Percentiles rank a stretch among this genome's conserved stretches.
Evolutionary conservation across 1,284 basidiomycete genomes (phyloP).

Genomic region (Apiotrichum laibachii): DNA sequence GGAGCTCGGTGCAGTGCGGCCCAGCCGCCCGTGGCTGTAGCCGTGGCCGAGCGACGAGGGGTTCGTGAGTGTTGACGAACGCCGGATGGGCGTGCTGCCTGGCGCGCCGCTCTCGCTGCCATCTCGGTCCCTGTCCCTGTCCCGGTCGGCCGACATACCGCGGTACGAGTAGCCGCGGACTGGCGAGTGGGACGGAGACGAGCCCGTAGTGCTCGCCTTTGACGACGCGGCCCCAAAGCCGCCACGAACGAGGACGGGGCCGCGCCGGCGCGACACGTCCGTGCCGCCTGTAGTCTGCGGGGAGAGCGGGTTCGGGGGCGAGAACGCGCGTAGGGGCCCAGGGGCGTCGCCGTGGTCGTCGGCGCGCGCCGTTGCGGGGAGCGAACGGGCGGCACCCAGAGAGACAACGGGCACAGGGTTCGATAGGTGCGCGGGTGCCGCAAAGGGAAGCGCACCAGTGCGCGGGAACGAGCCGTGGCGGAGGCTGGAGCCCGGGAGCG

Average conservation of each 20-base stretch:
- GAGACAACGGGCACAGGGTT: no score
- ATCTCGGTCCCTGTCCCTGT: conserved; percentile 10
- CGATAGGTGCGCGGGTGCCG: not conserved
- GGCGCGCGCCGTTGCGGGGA: not conserved
- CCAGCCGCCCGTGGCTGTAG: not conserved
- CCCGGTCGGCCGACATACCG: conserved; percentile 2
- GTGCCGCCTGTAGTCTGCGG: conserved; percentile 38
- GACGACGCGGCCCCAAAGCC: conserved; percentile 36
- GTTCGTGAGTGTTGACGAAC: not conserved
- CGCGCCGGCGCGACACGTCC: conserved; percentile 24
- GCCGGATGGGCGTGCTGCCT: not conserved
- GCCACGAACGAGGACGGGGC: conserved; percentile 47
- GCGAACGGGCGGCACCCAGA: not conserved
- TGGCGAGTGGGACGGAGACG: conserved; percentile 28
- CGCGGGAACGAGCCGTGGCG: conserved; percentile 4
- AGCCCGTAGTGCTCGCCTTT: conserved; percentile 14
- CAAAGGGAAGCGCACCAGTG: not conserved
- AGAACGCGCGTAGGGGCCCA: not conserved
- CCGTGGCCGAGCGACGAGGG: not conserved
- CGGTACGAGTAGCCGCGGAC: conserved; percentile 12
- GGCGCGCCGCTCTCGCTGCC: not conserved
- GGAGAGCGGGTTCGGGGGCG: conserved; percentile 18
- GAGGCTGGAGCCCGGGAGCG: conserved; percentile 1
- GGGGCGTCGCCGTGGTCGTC: not conserved
- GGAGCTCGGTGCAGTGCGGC: conserved; percentile 11